Evolutionary conservation across 75 land plant genomes (phyloP).

Genomic region (Cunninghamia lanceolata): DNA sequence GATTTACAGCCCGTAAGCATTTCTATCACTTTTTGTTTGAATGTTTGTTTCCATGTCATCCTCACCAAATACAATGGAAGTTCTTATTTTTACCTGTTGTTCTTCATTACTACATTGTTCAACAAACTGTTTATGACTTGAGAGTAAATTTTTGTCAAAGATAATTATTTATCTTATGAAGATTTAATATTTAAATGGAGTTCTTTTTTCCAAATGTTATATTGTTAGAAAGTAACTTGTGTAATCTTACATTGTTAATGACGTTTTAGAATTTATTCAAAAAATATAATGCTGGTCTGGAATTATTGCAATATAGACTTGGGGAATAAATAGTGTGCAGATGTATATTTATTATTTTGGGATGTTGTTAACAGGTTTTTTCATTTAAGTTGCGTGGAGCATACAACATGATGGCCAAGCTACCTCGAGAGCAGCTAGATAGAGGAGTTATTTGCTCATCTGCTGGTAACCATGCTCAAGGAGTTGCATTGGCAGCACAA

Average conservation of each 20-base stretch:
- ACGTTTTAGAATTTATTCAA: neutral
- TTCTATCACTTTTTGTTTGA: neutral
- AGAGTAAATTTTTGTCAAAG: too few species aligned
- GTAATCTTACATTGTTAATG: neutral
- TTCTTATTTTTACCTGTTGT: too few species aligned
- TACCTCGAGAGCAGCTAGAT: conserved; percentile 58
- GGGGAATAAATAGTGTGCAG: neutral
- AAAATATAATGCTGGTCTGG: conserved; percentile 1
- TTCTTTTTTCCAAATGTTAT: too few species aligned
- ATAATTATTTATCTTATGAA: too few species aligned
- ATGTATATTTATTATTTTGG: neutral
- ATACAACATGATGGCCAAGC: conserved; percentile 87
- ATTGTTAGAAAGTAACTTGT: too few species aligned
- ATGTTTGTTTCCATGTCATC: neutral
- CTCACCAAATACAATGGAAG: too few species aligned
- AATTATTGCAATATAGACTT: neutral
- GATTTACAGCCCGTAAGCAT: conserved; percentile 63
- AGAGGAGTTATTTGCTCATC: conserved; percentile 86
- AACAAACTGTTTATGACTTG: too few species aligned
- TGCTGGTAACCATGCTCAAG: conserved; percentile 97
- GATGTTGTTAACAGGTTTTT: conserved; percentile 51
- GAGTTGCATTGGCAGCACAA: conserved; percentile 80
- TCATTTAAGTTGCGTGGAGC: conserved; percentile 93
- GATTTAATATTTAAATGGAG: too few species aligned
- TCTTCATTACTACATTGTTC: too few species aligned